Evolutionary conservation across 352 stramenopile genomes (phyloP), one percentile per base, ranked within the genome.

Genomic region (Phytophthora constricta): DNA sequence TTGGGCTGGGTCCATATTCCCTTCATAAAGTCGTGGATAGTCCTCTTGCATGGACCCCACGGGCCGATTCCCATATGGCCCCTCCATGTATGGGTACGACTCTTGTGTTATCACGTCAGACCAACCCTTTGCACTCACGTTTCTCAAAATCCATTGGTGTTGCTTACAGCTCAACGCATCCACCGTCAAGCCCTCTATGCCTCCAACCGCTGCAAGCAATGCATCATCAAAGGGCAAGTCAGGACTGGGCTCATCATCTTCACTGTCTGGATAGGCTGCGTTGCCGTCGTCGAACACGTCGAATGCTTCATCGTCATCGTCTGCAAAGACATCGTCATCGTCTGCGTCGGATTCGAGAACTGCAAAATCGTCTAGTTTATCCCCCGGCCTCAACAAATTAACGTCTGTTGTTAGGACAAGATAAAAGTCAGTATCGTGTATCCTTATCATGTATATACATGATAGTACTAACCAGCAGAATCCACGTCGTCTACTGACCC

Each of bases 1-100:
- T 20, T 1, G 25, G 5, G 13, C 47, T 59, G 43, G 59, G 50
- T 5, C 42, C 59, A 16, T 67, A 20, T 1, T 48, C 28, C 2
- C 59, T 33, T 47, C 17, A 31, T 56, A 67, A 11, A 55, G 43
- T 0, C 39, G 27, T 3, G 58, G 37, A 28, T 58, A 58, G 8
- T 65, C 48, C 17, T 48, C 8, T 5, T 4, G 2, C 5, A 58
- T 33, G 27, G 47, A 46, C 1, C n/a, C 58, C 20, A 46, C 37
- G 2, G 58, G 37, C 2, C 48, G 34, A 4, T 0, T 27, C 4
- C 59, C 48, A 19, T 65, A 65, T 7, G 48, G 58, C 4, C 48
- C 58, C 8, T 59, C 27, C 42, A 67, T 51, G 42, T 61, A 67
- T 0, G 59, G 50, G 34, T 43, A 61, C 1, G 59, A 37, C 2